Evolutionary conservation across 768 basidiomycete species (phyloP), one percentile per base, ranked within the genome.

Genomic region (Exsudoporus frostii): DNA sequence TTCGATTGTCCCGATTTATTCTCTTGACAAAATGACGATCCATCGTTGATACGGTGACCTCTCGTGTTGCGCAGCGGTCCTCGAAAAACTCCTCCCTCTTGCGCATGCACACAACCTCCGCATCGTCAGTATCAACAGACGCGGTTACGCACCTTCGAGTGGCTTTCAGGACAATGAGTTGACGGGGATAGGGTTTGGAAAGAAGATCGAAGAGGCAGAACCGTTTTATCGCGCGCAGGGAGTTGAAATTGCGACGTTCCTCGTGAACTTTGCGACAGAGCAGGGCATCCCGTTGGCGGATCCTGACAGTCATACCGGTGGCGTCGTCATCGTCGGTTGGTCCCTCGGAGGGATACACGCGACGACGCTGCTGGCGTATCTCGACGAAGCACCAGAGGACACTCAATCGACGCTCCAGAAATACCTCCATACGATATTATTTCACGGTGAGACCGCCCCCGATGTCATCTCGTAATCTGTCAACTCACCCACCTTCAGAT

Each of bases 121-220:
- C 24, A 59, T 67, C 32, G 48, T 66, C 45, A 55, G 59, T n/a
- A 19, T 67, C 15, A 57, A 69, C 36, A 55, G 65, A 45, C 67
- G 65, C 7, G 67, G 65, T 1, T 69, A 69, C 17, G 1, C 46
- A 2, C 67, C 67, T 17, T 66, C 67, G 17, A 66, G 67, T 19
- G 34, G 50, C 24, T 69, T 66, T 37, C 29, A 33, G 17, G 52
- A 61, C 7, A 42, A 50, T 1, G 59, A 64, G 7, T 6, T 64
- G 11, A 5, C 29, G 0, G 34, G 36, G 17, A 34, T 65, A 38
- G 62, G 63, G 3, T 15, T 3, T 4, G 45, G 45, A 27, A 65
- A 64, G 54, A 65, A 33, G 40, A 33, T 54, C 5, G 51, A 58
- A 3, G 63, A 63, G 2, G 27, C 40, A 1, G 63, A 59, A 25